Percentiles rank a stretch among this genome's conserved stretches.
Conservation (phyloP, 2,329 filamentous ascomycete genomes). For the Diaporthe sp. region DNA sequence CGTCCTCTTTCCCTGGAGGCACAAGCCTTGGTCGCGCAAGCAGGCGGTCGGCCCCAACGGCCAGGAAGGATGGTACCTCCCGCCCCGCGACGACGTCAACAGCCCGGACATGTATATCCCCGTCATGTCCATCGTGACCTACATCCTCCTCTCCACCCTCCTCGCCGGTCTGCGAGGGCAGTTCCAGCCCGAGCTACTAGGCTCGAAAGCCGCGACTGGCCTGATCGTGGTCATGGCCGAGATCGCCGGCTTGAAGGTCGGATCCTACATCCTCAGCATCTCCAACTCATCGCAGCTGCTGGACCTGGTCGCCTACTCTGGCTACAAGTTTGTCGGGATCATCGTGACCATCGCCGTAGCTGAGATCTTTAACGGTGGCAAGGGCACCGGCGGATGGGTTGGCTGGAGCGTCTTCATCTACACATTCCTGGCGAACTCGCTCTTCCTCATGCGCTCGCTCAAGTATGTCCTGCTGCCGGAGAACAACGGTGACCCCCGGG, state of each 20-base stretch:
- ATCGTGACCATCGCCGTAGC: constrained; percentile 88
- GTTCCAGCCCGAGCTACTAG: constrained; percentile 94
- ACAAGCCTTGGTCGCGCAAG: constrained; percentile 96
- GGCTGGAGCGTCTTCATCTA: constrained; percentile 93
- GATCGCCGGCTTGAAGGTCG: constrained; percentile 90
- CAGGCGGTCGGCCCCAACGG: constrained; percentile 79
- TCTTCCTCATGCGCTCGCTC: constrained; percentile 93
- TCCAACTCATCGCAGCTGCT: constrained; percentile 94
- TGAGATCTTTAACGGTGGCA: constrained; percentile 82
- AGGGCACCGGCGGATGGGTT: constrained; percentile 87
- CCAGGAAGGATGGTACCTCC: constrained; percentile 84
- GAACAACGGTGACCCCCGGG: constrained; percentile 72
- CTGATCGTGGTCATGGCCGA: constrained; percentile 88
- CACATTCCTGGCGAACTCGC: constrained; percentile 92
- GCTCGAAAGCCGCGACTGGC: constrained; percentile 88
- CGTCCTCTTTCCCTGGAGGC: constrained; percentile 96
- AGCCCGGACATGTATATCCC: constrained; percentile 99
- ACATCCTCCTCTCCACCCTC: constrained; percentile 93
- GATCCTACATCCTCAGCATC: constrained; percentile 93
- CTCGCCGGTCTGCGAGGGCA: constrained; percentile 90
- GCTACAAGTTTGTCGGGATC: constrained; percentile 98
- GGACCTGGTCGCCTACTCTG: constrained; percentile 94
- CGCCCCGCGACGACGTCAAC: constrained; percentile 95
- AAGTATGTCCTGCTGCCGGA: constrained; percentile 97
- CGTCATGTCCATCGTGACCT: constrained; percentile 97